Conservation (phyloP, 2,329 filamentous ascomycete genomes). For the Capronia americana region DNA sequence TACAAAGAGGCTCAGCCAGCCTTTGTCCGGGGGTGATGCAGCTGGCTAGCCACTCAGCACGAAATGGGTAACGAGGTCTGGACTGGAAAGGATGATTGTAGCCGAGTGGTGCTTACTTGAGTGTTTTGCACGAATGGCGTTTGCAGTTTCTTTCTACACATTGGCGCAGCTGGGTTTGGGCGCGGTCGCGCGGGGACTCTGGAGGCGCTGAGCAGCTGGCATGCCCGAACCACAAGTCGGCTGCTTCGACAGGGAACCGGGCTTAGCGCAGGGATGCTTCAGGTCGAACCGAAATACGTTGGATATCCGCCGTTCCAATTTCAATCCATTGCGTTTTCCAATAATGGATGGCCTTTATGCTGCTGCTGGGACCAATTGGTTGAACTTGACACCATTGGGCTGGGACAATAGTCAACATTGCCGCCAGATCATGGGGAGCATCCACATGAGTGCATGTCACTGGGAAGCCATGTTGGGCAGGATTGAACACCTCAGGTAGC, state of each 20-base stretch:
- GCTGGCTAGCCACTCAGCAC: background rate
- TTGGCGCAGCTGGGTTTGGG: background rate
- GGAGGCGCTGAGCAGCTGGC: constrained; percentile 12
- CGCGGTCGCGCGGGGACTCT: background rate
- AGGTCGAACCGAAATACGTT: background rate
- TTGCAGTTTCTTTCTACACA: background rate
- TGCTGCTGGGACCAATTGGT: background rate
- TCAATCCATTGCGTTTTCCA: background rate
- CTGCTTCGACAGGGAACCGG: background rate
- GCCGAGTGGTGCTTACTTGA: constrained; percentile 1
- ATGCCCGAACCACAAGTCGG: background rate
- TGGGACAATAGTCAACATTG: background rate
- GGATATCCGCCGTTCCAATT: background rate
- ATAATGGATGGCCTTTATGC: background rate
- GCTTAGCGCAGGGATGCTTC: background rate
- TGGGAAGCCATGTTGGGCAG: background rate
- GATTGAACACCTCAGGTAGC: background rate
- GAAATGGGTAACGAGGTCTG: background rate
- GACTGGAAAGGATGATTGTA: constrained; percentile 10
- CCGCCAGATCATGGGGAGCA: background rate
- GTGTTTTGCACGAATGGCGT: background rate
- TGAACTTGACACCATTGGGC: background rate
- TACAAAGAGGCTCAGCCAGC: constrained; percentile 15
- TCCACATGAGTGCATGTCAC: background rate
- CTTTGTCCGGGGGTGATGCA: background rate